Conservation (phyloP, 78 protist species). For the Mantamonas sphyraenae region DNA sequence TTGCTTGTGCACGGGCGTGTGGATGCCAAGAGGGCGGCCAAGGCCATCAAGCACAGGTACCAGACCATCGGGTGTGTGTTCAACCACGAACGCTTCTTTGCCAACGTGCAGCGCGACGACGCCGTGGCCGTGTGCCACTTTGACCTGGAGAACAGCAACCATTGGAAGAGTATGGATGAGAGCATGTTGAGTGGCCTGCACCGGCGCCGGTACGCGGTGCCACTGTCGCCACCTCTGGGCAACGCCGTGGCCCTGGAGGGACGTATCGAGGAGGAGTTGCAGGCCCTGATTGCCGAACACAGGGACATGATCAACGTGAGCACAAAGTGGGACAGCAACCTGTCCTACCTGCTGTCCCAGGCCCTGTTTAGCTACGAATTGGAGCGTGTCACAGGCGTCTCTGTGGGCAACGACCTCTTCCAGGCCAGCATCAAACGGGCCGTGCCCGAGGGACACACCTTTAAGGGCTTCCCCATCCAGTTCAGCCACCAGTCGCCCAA, state of each 20-base stretch:
- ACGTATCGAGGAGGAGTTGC: conserved; percentile 1
- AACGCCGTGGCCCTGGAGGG: background rate
- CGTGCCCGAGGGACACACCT: conserved; percentile 6
- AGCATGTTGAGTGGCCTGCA: background rate
- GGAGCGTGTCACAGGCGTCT: background rate
- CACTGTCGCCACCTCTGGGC: background rate
- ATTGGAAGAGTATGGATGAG: conserved; percentile 24
- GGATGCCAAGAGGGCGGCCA: background rate
- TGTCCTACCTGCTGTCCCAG: conserved; percentile 6
- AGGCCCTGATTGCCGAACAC: background rate
- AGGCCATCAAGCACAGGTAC: background rate
- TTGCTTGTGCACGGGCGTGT: no score
- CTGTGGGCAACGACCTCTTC: background rate
- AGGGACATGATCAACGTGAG: background rate
- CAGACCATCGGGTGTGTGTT: conserved; percentile 9
- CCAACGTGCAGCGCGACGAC: conserved; percentile 20
- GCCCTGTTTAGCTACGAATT: conserved; percentile 22
- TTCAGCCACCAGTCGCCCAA: conserved; percentile 8
- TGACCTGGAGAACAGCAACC: conserved; percentile 5
- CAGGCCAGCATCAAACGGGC: background rate
- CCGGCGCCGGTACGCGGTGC: background rate
- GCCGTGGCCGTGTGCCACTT: background rate
- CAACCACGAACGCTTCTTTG: conserved; percentile 15
- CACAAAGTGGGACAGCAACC: background rate
- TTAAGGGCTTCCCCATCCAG: conserved; percentile 22